Evolutionary conservation across 2,329 filamentous ascomycete genomes (phyloP).

Genomic region (Diaporthe sp.): DNA sequence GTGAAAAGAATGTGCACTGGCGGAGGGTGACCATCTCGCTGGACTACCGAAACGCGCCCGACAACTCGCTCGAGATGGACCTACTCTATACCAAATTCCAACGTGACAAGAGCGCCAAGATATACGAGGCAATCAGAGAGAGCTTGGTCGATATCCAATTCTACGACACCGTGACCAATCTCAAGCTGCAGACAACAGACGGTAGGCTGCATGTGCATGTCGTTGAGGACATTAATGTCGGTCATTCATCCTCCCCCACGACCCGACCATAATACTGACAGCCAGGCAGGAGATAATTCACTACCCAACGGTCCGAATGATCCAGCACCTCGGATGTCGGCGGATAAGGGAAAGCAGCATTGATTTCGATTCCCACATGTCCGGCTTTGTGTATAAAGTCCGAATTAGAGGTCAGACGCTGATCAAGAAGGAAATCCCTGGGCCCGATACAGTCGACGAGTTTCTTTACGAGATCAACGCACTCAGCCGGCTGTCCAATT

Average conservation of each 20-base stretch:
- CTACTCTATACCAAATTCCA: slow-evolving; percentile 84
- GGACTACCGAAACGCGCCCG: slow-evolving; percentile 87
- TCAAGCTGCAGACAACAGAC: slow-evolving; percentile 91
- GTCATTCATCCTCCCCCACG: slow-evolving; percentile 48
- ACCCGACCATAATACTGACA: slow-evolving; percentile 25
- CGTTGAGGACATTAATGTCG: slow-evolving; percentile 90
- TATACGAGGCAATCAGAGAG: slow-evolving; percentile 95
- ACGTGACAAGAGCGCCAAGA: slow-evolving; percentile 90
- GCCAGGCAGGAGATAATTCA: slow-evolving; percentile 81
- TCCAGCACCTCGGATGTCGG: slow-evolving; percentile 79
- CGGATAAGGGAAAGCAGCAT: slow-evolving; percentile 81
- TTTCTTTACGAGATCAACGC: slow-evolving; percentile 98
- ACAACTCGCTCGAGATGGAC: slow-evolving; percentile 88
- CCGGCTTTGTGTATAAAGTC: slow-evolving; percentile 97
- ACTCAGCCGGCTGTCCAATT: slow-evolving; percentile 81
- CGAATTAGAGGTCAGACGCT: slow-evolving; percentile 75
- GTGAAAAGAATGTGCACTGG: slow-evolving; percentile 84
- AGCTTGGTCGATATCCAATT: slow-evolving; percentile 95
- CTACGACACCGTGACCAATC: slow-evolving; percentile 94
- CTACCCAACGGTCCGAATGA: slow-evolving; percentile 80
- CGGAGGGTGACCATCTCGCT: slow-evolving; percentile 92
- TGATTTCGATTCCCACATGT: slow-evolving; percentile 91
- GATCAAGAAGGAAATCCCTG: slow-evolving; percentile 98
- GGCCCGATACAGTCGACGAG: slow-evolving; percentile 94
- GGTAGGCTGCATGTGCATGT: slow-evolving; percentile 95